Conservation (phyloP, 2,329 filamentous ascomycete genomes). For the Uncinocarpus reesii region DNA sequence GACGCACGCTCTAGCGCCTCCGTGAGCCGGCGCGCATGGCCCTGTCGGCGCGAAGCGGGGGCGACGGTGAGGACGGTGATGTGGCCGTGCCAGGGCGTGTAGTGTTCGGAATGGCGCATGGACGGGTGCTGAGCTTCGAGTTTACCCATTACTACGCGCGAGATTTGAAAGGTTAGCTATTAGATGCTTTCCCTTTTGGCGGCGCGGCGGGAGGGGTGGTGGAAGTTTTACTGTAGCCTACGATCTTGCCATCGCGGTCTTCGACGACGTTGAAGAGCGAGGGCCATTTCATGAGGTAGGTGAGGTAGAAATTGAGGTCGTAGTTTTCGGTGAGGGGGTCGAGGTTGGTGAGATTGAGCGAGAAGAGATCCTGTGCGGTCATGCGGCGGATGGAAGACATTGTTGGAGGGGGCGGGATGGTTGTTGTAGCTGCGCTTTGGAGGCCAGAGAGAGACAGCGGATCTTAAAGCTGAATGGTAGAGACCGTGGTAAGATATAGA, state of each 20-base stretch:
- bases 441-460: background rate
- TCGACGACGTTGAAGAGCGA: constrained; percentile 88
- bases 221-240: constrained; percentile 74
- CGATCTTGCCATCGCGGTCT: constrained; percentile 73
- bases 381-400: constrained; percentile 86
- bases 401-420: constrained; percentile 15
- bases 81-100: constrained; percentile 98
- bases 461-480: too few relatives aligned
- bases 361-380: constrained; percentile 71
- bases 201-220: background rate
- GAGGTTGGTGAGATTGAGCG: constrained; percentile 87
- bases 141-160: constrained; percentile 76
- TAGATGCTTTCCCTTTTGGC: background rate
- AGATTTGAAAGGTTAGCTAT: background rate
- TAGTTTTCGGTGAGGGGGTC: constrained; percentile 98
- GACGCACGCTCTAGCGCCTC: constrained; percentile 71
- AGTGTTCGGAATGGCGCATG: constrained; percentile 67
- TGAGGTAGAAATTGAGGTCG: constrained; percentile 86
- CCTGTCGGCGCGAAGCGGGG: constrained; percentile 71
- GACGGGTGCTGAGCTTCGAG: constrained; percentile 74
- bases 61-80: constrained; percentile 93
- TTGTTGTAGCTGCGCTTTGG: background rate
- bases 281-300: constrained; percentile 93
- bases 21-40: constrained; percentile 75
- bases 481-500: too few relatives aligned